Evolutionary conservation across 176 grass and related monocot species (phyloP), one percentile per base, ranked within the genome.

Genomic region (Bothriochloa decipiens): DNA sequence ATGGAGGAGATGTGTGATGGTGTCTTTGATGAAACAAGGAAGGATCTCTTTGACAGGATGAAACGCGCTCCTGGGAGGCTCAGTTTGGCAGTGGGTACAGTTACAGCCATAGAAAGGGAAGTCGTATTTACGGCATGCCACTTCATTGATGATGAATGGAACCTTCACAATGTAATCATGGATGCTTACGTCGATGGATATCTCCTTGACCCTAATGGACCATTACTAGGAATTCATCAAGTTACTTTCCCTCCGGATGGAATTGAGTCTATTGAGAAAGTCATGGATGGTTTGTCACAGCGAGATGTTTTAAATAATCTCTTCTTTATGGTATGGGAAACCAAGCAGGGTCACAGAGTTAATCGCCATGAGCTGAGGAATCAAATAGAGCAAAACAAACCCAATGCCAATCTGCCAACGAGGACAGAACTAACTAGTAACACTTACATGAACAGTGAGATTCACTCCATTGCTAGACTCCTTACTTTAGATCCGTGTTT

Each of bases 71-170:
- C 27, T 35, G 12, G 36, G 20, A 11, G 2, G 1, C 2, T 8
- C 20, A 76, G 15, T 7, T 55, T 55, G 52, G 16, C 52, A 20
- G 18, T 55, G 18, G 52, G 52, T 55, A 55, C 16, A 55, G 18
- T 20, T 55, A 55, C 22, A n/a, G 8, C 18, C 5, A 20, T 35
- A 27, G 52, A 1, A 22, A 20, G 27, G 16, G 29, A 20, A 16
- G 33, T 62, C 22, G 0, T 16, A 0, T 77, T 62, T 25, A 8
- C 1, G 5, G 35, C 22, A 0, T 77, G 22, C 75, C 75, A 77
- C 11, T 77, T 62, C 12, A 77, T 77, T 4, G 75, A 77, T 26
- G 75, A 61, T 26, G 53, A 62, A 62, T 77, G 75, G 75, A 26
- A 61, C 2, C 33, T 41, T 77, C 75, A 16, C 36, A 77, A 26